Conservation (phyloP, 1,284 basidiomycete species). For the Apiotrichum sp. region DNA sequence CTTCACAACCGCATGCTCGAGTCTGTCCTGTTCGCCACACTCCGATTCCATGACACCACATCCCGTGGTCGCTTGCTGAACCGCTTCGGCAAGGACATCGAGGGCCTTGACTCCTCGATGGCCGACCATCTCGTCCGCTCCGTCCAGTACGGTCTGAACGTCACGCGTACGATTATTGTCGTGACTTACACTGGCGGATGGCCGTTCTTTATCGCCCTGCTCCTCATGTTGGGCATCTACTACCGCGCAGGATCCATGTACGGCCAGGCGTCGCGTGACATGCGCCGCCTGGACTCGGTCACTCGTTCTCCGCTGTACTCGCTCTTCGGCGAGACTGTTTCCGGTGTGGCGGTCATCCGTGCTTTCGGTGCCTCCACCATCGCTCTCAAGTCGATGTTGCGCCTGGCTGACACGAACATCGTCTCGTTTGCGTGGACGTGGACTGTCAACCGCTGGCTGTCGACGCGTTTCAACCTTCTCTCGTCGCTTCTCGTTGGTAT, state of each 20-base stretch:
- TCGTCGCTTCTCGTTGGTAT: conserved; percentile 66
- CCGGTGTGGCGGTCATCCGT: conserved; percentile 73
- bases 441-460: conserved; percentile 50
- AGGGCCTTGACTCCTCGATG: conserved; percentile 78
- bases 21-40: conserved; percentile 78
- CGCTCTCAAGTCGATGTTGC: conserved; percentile 77
- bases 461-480: conserved; percentile 68
- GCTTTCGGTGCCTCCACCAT: conserved; percentile 72
- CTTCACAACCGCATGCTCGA: conserved; percentile 72
- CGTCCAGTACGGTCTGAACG: conserved; percentile 52
- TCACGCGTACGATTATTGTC: conserved; percentile 49
- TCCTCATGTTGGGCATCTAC: conserved; percentile 56
- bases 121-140: conserved; percentile 73
- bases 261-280: conserved; percentile 79
- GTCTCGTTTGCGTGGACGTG: conserved; percentile 80
- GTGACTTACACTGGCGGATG: conserved; percentile 73
- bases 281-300: conserved; percentile 80
- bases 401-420: conserved; percentile 73
- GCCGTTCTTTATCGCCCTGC: conserved; percentile 61
- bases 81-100: conserved; percentile 89
- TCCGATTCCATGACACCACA: conserved; percentile 90
- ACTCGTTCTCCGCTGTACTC: conserved; percentile 87
- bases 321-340: conserved; percentile 83
- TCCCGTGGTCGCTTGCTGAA: conserved; percentile 79
- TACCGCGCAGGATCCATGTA: conserved; percentile 59